These are phyloP conservation scores for Aspergillus calidoustus DNA, from an alignment of 2,329 filamentous ascomycete species.

Conservation along the genomic window DNA sequence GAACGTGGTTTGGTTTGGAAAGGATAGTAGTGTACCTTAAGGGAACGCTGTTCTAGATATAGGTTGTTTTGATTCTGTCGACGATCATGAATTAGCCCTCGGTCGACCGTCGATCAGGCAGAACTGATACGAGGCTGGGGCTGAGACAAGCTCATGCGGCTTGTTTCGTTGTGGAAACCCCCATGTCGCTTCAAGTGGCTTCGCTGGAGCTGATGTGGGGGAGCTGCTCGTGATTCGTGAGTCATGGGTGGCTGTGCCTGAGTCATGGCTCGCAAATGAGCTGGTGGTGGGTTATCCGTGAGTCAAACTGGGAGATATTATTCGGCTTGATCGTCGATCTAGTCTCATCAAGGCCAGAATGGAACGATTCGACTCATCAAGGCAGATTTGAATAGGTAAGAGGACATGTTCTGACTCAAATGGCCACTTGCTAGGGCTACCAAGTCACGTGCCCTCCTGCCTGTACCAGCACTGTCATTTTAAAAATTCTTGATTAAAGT, in stretches of 20 bases:
- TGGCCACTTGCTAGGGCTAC: too few relatives aligned
- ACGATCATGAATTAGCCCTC: neutral
- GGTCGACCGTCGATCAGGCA: neutral
- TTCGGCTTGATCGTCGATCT: too few relatives aligned
- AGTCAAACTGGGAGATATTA: too few relatives aligned
- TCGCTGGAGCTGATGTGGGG: neutral
- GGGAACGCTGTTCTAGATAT: neutral
- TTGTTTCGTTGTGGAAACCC: neutral
- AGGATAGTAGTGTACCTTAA: too few relatives aligned
- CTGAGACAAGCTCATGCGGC: neutral
- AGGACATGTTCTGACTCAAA: too few relatives aligned
- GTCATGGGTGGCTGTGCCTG: neutral
- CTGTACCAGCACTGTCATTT: too few relatives aligned
- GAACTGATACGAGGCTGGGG: neutral
- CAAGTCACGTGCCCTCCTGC: too few relatives aligned
- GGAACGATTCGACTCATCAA: too few relatives aligned
- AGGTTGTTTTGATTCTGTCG: neutral
- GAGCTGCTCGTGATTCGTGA: neutral
- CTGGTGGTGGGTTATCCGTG: neutral
- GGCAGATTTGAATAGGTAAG: too few relatives aligned
- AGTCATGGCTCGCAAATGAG: neutral
- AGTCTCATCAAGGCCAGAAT: too few relatives aligned
- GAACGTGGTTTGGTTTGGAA: neutral
- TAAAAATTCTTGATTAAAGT: too few relatives aligned
- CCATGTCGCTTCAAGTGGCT: too few relatives aligned